Percentiles rank a stretch among this genome's conserved stretches.
These are phyloP conservation scores for Chondrus crispus DNA, from an alignment of 23 red algal genomes.

Conservation along the genomic window DNA sequence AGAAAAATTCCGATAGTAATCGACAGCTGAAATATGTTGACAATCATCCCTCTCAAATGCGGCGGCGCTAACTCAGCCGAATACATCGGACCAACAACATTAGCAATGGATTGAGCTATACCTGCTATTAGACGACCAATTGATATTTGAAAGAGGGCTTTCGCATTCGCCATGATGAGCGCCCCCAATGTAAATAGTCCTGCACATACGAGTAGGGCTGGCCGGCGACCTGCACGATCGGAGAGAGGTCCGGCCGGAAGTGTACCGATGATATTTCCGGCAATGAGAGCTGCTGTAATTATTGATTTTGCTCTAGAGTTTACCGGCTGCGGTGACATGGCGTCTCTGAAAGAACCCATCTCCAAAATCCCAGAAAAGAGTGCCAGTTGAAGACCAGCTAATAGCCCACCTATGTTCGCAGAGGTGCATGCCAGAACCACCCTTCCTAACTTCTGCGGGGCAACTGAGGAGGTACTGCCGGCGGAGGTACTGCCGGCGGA, in stretches of 20 bases:
- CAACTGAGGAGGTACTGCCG: neutral
- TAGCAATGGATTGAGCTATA: slow-evolving; percentile 37
- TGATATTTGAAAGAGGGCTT: neutral
- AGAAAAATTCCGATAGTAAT: slow-evolving; percentile 72
- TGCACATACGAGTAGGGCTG: slow-evolving; percentile 29
- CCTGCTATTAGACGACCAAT: slow-evolving; percentile 31
- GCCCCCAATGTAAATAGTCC: neutral
- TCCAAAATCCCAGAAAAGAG: slow-evolving; percentile 60
- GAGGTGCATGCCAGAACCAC: slow-evolving; percentile 28
- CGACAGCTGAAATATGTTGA: slow-evolving; percentile 68
- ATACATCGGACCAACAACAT: slow-evolving; percentile 58
- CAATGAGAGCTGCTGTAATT: slow-evolving; percentile 36
- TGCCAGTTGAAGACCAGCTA: slow-evolving; percentile 50
- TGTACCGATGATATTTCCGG: slow-evolving; percentile 10
- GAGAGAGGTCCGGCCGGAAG: slow-evolving; percentile 36
- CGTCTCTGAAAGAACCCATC: slow-evolving; percentile 26
- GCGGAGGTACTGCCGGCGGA: neutral
- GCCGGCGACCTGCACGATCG: slow-evolving; percentile 33
- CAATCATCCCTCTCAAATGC: slow-evolving; percentile 38
- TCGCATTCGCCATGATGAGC: slow-evolving; percentile 14
- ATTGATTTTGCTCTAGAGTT: slow-evolving; percentile 7
- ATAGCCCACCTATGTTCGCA: slow-evolving; percentile 41
- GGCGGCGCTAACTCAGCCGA: slow-evolving; percentile 61
- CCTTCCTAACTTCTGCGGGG: too few relatives aligned
- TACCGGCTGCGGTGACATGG: neutral